Evolutionary conservation across 2,329 filamentous ascomycete genomes (phyloP).

Genomic region (Purpureocillium lavendulum): DNA sequence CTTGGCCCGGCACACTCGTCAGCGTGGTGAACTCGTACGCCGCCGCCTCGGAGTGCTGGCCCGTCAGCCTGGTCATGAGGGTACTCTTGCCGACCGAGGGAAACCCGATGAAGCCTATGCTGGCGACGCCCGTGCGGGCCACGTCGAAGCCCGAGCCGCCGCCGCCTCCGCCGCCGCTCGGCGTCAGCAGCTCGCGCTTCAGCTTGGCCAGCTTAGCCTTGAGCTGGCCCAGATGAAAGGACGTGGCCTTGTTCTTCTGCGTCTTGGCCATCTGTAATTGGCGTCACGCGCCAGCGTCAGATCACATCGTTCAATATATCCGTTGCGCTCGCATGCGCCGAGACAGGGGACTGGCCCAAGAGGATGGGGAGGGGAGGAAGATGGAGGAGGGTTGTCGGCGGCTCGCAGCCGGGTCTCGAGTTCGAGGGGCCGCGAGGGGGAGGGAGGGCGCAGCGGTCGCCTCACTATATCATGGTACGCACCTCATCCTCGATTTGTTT

Average conservation of each 20-base stretch:
- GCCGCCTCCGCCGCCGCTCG: constrained; percentile 73
- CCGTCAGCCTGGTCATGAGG: constrained; percentile 87
- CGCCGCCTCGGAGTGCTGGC: constrained; percentile 93
- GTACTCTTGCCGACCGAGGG: constrained; percentile 98
- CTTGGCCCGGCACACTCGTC: constrained; percentile 93
- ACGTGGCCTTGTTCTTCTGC: constrained; percentile 95
- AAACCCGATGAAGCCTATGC: constrained; percentile 95
- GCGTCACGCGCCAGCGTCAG: background rate
- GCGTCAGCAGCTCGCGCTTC: constrained; percentile 90
- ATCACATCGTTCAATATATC: no score
- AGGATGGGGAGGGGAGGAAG: no score
- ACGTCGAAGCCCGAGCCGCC: constrained; percentile 92
- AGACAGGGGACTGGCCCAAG: no score
- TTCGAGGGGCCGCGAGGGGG: constrained; percentile 5
- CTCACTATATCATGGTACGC: constrained; percentile 28
- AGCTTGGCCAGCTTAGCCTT: constrained; percentile 98
- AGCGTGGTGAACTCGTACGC: constrained; percentile 98
- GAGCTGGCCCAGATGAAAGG: constrained; percentile 87
- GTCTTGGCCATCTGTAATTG: constrained; percentile 75
- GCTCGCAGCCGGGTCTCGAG: background rate
- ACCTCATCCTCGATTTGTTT: constrained; percentile 95
- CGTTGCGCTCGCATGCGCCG: no score
- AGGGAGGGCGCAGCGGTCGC: constrained; percentile 5
- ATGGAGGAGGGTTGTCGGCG: no score
- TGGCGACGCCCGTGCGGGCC: constrained; percentile 92